Evolutionary conservation across 805 yeast genomes (phyloP), one percentile per base, ranked within the genome.

Genomic region (Kuraishia ogatae): DNA sequence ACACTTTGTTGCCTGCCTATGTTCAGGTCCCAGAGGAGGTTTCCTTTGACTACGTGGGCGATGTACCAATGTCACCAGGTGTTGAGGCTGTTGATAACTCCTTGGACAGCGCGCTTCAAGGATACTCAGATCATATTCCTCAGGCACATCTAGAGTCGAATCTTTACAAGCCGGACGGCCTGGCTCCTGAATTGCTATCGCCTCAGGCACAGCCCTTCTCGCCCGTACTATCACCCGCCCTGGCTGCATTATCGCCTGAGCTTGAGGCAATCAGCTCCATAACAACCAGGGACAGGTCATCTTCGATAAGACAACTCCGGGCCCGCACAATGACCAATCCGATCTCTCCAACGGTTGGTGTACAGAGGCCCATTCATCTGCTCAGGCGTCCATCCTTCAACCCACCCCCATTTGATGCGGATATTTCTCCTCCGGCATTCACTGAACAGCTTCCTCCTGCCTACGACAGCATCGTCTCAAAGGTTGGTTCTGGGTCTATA

Each of bases 1-100:
- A 87, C 62, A 87, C 93, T 1, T 67, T 87, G 46, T 70, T 88
- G 50, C 96, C 96, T 3, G 85, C 89, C 5, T 88, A 88, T 66
- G 83, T 55, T 6, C 63, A 62, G 28, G 62, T 13, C 22, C 17
- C 17, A 7, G 26, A 28, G 21, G 54, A 26, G 28, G 29, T 80
- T 51, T 63, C 62, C 1, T 70, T 56, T 22, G 51, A 50, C 20
- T 28, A 19, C 21, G 20, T 22, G 39, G 53, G 24, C 39, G 55
- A 50, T 29, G 54, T 54, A 26, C 79, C 83, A 8, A 59, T 76
- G 19, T 81, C 85, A 1, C 87, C 88, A 1, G 81, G 73, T 1
- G 83, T 81, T 2, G 73, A 70, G 13, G 72, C 83, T 0, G 64
- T 80, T 10, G 81, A 80, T 54, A 61, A 64, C 50, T 60, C 61